Evolutionary conservation across 2,329 filamentous ascomycete species (phyloP).

Genomic region (Ophiostoma angusticollis): DNA sequence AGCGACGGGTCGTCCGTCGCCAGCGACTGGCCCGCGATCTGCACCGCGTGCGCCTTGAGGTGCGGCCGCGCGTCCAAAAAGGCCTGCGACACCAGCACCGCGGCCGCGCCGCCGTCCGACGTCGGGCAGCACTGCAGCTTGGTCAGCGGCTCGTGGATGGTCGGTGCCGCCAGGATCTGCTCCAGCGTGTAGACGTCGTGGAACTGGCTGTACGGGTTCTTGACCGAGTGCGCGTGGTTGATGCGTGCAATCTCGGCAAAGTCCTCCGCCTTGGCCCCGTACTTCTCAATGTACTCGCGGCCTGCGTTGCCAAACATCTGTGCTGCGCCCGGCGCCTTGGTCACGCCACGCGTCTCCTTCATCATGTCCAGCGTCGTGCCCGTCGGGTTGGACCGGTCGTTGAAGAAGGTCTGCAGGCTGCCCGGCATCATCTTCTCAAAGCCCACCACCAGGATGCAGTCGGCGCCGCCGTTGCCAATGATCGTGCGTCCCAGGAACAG

Average conservation of each 20-base stretch:
- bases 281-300: slow-evolving; percentile 87
- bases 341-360: slow-evolving; percentile 66
- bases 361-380: slow-evolving; percentile 66
- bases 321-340: slow-evolving; percentile 71
- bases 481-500: slow-evolving; percentile 72
- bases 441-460: slow-evolving; percentile 82
- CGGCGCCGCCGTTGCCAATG: slow-evolving; percentile 66
- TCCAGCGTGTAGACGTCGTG: slow-evolving; percentile 80
- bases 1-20: slow-evolving; percentile 72
- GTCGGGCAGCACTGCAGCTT: slow-evolving; percentile 99
- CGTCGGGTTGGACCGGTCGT: slow-evolving; percentile 71
- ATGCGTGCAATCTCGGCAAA: slow-evolving; percentile 90
- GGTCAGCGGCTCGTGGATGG: slow-evolving; percentile 77
- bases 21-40: slow-evolving; percentile 77
- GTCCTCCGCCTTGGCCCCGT: slow-evolving; percentile 70
- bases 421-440: slow-evolving; percentile 98
- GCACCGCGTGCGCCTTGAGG: slow-evolving; percentile 67
- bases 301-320: slow-evolving; percentile 96
- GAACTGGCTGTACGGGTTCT: slow-evolving; percentile 98
- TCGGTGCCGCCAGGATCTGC: slow-evolving; percentile 61
- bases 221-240: slow-evolving; percentile 83
- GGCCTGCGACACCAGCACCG: slow-evolving; percentile 73
- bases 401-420: slow-evolving; percentile 70
- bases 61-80: slow-evolving; percentile 81
- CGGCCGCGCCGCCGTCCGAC: slow-evolving; percentile 81